Percentiles rank a stretch among this genome's conserved stretches.
phyloP scores from a whole-genome alignment of 2,329 filamentous ascomycete species.

The Colletotrichum higginsianum region DNA sequence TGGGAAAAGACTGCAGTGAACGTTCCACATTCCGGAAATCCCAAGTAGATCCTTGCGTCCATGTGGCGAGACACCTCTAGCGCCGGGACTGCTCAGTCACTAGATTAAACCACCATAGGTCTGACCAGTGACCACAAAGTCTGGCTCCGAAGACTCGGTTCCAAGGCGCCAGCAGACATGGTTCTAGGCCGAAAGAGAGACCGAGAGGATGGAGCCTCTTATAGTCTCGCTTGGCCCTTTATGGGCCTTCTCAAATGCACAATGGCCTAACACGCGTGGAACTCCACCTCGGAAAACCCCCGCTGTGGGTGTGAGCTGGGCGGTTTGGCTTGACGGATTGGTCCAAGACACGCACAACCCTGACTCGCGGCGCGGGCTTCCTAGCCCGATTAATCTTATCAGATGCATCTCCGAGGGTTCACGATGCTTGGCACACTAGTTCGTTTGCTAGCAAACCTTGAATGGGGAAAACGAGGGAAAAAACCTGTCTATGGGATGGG shows the following conservation, averaged over 20 bases:
- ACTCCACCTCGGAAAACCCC: conserved; percentile 35
- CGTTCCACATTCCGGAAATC: not conserved
- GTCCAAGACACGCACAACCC: conserved; percentile 10
- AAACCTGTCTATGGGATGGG: conserved; percentile 15
- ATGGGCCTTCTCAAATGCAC: not conserved
- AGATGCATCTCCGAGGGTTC: conserved; percentile 33
- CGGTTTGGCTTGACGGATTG: conserved; percentile 8
- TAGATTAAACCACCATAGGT: not conserved
- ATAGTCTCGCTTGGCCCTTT: too few relatives aligned
- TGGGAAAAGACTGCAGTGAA: not conserved
- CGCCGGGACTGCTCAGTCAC: not conserved
- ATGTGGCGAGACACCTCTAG: not conserved
- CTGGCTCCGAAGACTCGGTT: not conserved
- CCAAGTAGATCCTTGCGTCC: not conserved
- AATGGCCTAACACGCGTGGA: conserved; percentile 6
- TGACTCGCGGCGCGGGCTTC: conserved; percentile 25
- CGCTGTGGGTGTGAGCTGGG: conserved; percentile 22
- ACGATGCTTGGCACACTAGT: conserved; percentile 30
- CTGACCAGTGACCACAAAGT: not conserved
- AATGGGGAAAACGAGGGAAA: not conserved
- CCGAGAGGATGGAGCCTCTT: conserved; percentile 2
- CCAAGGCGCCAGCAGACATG: not conserved
- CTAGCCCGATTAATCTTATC: conserved; percentile 37
- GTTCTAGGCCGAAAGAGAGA: conserved; percentile 13
- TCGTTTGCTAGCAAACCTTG: conserved; percentile 11